Evolutionary conservation across 2,329 filamentous ascomycete species (phyloP).

Genomic region (Chaetomiaceae sp.): DNA sequence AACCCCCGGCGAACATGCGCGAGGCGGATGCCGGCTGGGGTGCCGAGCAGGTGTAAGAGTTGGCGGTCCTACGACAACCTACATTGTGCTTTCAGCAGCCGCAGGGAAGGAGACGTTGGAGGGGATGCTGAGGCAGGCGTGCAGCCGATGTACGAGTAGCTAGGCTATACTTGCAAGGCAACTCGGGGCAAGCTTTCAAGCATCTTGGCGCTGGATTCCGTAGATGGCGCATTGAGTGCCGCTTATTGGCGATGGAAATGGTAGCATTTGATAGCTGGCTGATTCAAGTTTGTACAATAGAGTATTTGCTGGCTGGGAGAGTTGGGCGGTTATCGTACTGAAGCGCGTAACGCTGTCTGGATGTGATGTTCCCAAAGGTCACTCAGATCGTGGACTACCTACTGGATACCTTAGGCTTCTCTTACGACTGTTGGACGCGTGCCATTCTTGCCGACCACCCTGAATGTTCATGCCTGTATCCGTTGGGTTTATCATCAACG

Average conservation of each 20-base stretch:
- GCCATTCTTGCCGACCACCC: too few species aligned
- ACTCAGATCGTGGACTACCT: too few species aligned
- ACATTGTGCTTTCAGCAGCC: not conserved
- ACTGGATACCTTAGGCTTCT: too few species aligned
- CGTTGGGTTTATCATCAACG: too few species aligned
- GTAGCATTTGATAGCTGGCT: not conserved
- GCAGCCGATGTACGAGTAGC: not conserved
- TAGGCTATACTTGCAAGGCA: not conserved
- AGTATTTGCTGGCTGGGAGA: too few species aligned
- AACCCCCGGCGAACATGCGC: slow-evolving; percentile 76
- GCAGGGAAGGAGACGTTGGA: not conserved
- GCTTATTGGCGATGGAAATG: not conserved
- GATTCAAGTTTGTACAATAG: slow-evolving; percentile 2
- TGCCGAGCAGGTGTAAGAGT: slow-evolving; percentile 63
- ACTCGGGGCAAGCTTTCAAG: not conserved
- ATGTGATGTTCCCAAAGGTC: too few species aligned
- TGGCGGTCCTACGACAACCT: not conserved
- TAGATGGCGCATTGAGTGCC: not conserved
- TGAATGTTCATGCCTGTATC: too few species aligned
- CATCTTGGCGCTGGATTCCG: not conserved
- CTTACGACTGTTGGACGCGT: too few species aligned
- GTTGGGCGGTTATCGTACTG: too few species aligned
- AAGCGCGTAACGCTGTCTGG: too few species aligned
- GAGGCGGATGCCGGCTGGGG: slow-evolving; percentile 71
- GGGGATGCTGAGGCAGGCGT: too few species aligned